phyloP scores from a whole-genome alignment of 2,329 filamentous ascomycete species.

The Corynespora cassiicola region DNA sequence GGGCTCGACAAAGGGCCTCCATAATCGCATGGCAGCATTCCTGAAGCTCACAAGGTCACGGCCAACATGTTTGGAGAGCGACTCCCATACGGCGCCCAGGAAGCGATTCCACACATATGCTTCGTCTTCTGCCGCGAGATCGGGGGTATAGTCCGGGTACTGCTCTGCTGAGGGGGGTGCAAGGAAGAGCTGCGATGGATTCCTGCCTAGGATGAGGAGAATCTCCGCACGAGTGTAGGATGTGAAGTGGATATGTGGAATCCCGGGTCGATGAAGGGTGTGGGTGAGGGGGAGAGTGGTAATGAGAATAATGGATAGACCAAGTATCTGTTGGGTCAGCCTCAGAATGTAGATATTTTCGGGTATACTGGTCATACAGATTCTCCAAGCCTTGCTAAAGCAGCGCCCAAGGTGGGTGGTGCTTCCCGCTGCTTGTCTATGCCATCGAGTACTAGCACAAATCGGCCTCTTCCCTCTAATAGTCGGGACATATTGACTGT shows the following conservation, averaged over 20 bases:
- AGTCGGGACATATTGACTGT: constrained; percentile 73
- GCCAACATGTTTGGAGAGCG: constrained; percentile 79
- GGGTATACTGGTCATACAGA: constrained; percentile 60
- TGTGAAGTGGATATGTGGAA: constrained; percentile 81
- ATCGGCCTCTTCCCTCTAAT: constrained; percentile 64
- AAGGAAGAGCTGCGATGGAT: constrained; percentile 56
- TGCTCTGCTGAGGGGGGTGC: constrained; percentile 47
- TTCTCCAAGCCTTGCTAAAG: constrained; percentile 81
- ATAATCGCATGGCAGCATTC: constrained; percentile 74
- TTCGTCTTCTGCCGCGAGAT: constrained; percentile 63
- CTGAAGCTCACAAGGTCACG: constrained; percentile 78
- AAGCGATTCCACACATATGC: constrained; percentile 80
- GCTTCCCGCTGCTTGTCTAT: constrained; percentile 86
- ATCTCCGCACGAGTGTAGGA: constrained; percentile 84
- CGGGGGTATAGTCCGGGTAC: constrained; percentile 52
- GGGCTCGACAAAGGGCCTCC: constrained; percentile 84
- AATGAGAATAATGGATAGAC: constrained; percentile 78
- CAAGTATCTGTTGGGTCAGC: constrained; percentile 69
- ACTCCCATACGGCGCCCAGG: constrained; percentile 84
- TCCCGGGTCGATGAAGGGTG: constrained; percentile 72
- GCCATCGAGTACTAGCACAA: constrained; percentile 85
- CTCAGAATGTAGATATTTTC: constrained; percentile 5
- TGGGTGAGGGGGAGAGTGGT: constrained; percentile 74
- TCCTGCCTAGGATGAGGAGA: constrained; percentile 71
- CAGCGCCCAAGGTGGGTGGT: constrained; percentile 78